Base-by-base conservation (phyloP, 1,284 basidiomycete species). In the Wallemia ichthyophaga region DNA sequence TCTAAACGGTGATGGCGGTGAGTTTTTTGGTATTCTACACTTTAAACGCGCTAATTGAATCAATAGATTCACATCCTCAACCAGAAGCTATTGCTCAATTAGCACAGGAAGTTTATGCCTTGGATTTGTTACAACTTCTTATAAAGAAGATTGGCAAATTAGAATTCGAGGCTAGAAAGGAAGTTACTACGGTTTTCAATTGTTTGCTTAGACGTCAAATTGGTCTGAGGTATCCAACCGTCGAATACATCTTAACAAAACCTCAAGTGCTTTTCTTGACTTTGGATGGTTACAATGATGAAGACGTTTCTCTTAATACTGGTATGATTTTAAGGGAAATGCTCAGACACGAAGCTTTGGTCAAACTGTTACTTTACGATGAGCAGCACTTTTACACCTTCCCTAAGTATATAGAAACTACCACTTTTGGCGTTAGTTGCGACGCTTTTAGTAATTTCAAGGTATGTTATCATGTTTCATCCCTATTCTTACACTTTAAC, bases 271-370 rank as follows among this genome's bases (percentile, higher is more conserved):
- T 99, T 61, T 94, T 94, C 67, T 79, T 82, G 2, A 78, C 88
- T 0, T 74, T 59, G n/a, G 1, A 31, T 62, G 76, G 76, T 1
- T 99, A 98, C 67, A 81, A 82, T 69, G 88, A 94, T 65, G 83
- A 91, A 65, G 92, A 98, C 62, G 76, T 96, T 57, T 89, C 91
- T 2, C 75, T 99, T 61, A 98, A 98, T 67, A 96, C 94, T 0
- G 94, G 94, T 7, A 92, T 96, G 86, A 85, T 98, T 61, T 73
- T 99, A 58, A 83, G 88, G 64, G 94, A 98, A 73, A 96, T 98
- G 86, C 72, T 99, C 62, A 77, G 85, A 62, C 86, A 95, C 68
- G 94, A 98, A 69, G 78, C 82, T 57, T 72, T 99, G 25, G 83
- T 84, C 59, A 88, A 91, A 74, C 81, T 89, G 59, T 69, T 99